Percentiles rank a stretch among this genome's conserved stretches.
phyloP scores from a whole-genome alignment of 2,329 filamentous ascomycete species.

The Fusarium oligoseptatum region DNA sequence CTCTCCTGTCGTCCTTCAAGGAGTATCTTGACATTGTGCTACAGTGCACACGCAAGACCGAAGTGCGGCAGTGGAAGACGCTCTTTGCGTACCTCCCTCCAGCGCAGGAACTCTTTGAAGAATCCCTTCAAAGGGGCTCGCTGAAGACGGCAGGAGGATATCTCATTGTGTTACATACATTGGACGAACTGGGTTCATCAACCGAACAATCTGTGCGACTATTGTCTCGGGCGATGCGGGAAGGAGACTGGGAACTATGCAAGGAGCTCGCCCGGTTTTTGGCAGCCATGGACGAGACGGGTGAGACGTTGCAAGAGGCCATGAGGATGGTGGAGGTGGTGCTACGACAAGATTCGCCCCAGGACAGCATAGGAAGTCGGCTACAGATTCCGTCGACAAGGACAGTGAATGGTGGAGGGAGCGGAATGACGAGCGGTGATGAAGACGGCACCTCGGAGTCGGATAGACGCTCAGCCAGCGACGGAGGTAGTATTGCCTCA shows the following conservation, averaged over 20 bases:
- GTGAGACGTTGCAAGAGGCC: slow-evolving; percentile 81
- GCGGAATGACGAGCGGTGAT: slow-evolving; percentile 48
- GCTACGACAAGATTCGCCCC: slow-evolving; percentile 48
- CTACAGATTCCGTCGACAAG: slow-evolving; percentile 51
- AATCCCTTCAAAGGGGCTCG: slow-evolving; percentile 85
- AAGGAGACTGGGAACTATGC: slow-evolving; percentile 94
- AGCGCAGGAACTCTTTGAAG: slow-evolving; percentile 92
- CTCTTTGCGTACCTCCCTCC: slow-evolving; percentile 92
- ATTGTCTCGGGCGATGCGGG: slow-evolving; percentile 82
- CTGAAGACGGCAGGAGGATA: slow-evolving; percentile 97
- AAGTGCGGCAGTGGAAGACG: slow-evolving; percentile 94
- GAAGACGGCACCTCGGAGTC: slow-evolving; percentile 53
- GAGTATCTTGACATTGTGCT: slow-evolving; percentile 96
- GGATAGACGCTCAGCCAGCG: slow-evolving; percentile 54
- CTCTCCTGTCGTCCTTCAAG: slow-evolving; percentile 78
- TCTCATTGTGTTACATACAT: slow-evolving; percentile 91
- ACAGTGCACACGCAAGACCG: slow-evolving; percentile 97
- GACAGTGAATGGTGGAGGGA: slow-evolving; percentile 49
- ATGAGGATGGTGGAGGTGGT: slow-evolving; percentile 71
- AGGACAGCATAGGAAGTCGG: slow-evolving; percentile 46
- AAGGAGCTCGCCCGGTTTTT: slow-evolving; percentile 96
- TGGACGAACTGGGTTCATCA: slow-evolving; percentile 76
- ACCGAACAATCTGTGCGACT: slow-evolving; percentile 85
- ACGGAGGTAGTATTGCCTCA: slow-evolving; percentile 54
- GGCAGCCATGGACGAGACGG: slow-evolving; percentile 89